Evolutionary conservation across 139 green algal species (phyloP).

Genomic region (Diplosphaera chodatii): DNA sequence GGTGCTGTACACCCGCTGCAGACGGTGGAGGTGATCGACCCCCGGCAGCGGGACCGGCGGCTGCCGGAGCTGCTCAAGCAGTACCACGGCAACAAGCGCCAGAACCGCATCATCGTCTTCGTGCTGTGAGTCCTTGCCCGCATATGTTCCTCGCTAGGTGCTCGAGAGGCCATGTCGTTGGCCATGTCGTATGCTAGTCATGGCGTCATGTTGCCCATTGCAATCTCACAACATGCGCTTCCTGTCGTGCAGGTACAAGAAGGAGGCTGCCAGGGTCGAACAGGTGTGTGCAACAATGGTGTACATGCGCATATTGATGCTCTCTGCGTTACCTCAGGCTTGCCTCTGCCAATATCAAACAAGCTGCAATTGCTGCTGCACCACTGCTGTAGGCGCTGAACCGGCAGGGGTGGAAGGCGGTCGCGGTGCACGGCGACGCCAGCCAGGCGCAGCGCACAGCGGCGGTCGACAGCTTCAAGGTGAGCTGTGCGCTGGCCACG

Average conservation of each 20-base stretch:
- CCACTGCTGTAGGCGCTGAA: slow-evolving; percentile 29
- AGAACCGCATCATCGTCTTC: slow-evolving; percentile 89
- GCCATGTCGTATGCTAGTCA: no score
- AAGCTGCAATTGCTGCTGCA: no score
- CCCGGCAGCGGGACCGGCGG: slow-evolving; percentile 44
- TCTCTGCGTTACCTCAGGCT: no score
- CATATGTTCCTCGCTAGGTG: no score
- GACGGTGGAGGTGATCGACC: slow-evolving; percentile 90
- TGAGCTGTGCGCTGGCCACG: no score
- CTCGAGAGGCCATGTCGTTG: no score
- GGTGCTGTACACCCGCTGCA: no score
- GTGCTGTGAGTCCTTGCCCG: slow-evolving; percentile 69
- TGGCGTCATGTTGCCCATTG: no score
- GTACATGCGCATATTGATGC: no score
- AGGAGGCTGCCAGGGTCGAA: slow-evolving; percentile 85
- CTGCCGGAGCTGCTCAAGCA: slow-evolving; percentile 72
- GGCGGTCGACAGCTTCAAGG: slow-evolving; percentile 82
- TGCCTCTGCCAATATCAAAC: no score
- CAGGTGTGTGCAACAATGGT: no score
- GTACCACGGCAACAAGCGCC: slow-evolving; percentile 68
- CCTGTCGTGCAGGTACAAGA: slow-evolving; percentile 82
- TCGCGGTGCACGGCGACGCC: slow-evolving; percentile 87
- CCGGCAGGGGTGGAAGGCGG: slow-evolving; percentile 60
- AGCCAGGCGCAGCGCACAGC: slow-evolving; percentile 65
- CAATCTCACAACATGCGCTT: no score